Percentiles rank a stretch among this genome's conserved stretches.
phyloP scores from a whole-genome alignment of 768 basidiomycete species.

The Suillus hirtellus region DNA sequence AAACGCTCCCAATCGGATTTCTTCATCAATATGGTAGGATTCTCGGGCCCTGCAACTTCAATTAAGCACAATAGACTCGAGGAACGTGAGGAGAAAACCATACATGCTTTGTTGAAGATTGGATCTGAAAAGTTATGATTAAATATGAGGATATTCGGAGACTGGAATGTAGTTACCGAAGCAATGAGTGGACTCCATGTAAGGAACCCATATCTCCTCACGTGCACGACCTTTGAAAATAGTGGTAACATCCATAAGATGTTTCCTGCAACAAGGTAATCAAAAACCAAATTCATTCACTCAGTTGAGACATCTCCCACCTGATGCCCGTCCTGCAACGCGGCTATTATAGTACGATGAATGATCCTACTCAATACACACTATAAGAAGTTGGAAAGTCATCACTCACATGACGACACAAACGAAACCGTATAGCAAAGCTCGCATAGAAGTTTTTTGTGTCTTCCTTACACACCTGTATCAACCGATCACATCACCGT shows the following conservation, averaged over 20 bases:
- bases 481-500: conserved; percentile 8
- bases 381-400: neutral
- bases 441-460: conserved; percentile 44
- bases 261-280: conserved; percentile 14
- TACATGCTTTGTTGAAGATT: conserved; percentile 12
- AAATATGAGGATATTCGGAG: neutral
- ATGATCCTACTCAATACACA: neutral
- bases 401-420: conserved; percentile 44
- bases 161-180: conserved; percentile 17
- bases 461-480: conserved; percentile 39
- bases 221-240: neutral
- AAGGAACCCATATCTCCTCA: conserved; percentile 21
- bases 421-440: conserved; percentile 46
- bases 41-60: conserved; percentile 23
- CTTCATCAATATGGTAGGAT: conserved; percentile 17
- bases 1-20: conserved; percentile 19
- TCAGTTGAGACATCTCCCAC: conserved; percentile 11
- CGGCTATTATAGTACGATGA: conserved; percentile 16
- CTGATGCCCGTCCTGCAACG: conserved; percentile 20
- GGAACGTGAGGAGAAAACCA: conserved; percentile 4
- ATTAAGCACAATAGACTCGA: neutral
- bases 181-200: conserved; percentile 22
- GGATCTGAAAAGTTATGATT: neutral
- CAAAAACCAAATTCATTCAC: neutral
- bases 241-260: conserved; percentile 11